Evolutionary conservation across 2,329 filamentous ascomycete species (phyloP).

Genomic region (Nothomitra cinnamomea): DNA sequence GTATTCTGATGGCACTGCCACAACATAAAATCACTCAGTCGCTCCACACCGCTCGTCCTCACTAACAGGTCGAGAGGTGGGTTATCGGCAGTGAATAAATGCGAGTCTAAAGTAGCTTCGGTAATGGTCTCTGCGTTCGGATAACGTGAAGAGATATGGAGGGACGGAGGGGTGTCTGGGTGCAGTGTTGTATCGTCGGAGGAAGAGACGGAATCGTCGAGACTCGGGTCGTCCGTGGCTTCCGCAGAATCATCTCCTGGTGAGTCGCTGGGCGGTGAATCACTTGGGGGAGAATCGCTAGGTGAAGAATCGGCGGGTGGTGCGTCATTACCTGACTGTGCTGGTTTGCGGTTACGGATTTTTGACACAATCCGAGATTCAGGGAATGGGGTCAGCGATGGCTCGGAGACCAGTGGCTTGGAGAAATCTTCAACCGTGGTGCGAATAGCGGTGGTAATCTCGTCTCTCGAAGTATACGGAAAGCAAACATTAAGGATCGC

Average conservation of each 20-base stretch:
- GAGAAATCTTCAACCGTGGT: conserved; percentile 78
- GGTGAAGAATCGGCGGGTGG: conserved; percentile 9
- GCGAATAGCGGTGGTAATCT: conserved; percentile 81
- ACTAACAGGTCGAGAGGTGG: conserved; percentile 85
- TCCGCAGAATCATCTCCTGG: conserved; percentile 9
- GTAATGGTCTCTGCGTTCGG: conserved; percentile 83
- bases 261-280: conserved; percentile 11
- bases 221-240: conserved; percentile 5
- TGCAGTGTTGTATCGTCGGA: conserved; percentile 11
- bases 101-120: conserved; percentile 59
- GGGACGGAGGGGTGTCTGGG: conserved; percentile 14
- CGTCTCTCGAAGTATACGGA: conserved; percentile 87
- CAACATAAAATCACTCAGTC: conserved; percentile 94
- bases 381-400: conserved; percentile 58
- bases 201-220: conserved; percentile 13
- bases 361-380: conserved; percentile 76
- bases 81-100: conserved; percentile 74
- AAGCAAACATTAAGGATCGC: conserved; percentile 87
- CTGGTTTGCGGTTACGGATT: conserved; percentile 52
- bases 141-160: conserved; percentile 15
- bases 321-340: conserved; percentile 17
- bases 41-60: conserved; percentile 80
- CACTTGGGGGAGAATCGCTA: background rate
- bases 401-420: conserved; percentile 40
- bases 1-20: conserved; percentile 95